Base-by-base conservation (phyloP, 2,329 filamentous ascomycete genomes). In the Sphaerulina vaccinii region DNA sequence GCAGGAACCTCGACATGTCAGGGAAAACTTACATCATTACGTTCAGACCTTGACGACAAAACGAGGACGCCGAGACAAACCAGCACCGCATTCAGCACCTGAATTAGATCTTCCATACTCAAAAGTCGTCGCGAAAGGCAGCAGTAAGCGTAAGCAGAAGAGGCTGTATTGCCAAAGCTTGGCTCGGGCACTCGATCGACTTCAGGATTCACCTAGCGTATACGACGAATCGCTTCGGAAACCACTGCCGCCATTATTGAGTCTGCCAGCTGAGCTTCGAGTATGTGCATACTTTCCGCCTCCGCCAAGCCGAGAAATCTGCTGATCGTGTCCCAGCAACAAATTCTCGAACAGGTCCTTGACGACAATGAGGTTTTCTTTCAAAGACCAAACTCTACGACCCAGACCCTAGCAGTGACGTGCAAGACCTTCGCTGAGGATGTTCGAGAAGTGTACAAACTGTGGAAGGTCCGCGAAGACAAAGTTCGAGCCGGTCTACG, bases 191-290 rank as follows among this genome's bases (percentile, higher is more conserved):
- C 29, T 58, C 32, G 46, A 51, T 19, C 49, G 47, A 18, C 48
- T 44, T 38, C 48, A 57, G 32, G 27, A 45, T 19, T 45, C 39
- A 10, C 51, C 51, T 11, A 33, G 36, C 10, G 43, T 47, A 6
- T 48, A 48, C 43, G 29, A 49, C 15, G n/a, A 41, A 1, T 18
- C 35, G 8, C 35, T 13, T 13, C n/a, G 21, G 18, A 24, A 15
- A 6, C 29, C 43, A 23, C 44, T 51, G n/a, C 53, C 51, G 23
- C 42, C 42, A 42, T 19, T 57, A 4, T 22, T 55, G 8, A 15
- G 15, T 5, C 55, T 59, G 16, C 57, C 55, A 5, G 18, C 57
- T 2, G 54, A 59, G 40, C 42, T 57, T 10, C 39, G 51, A 7
- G 27, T 32, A 32, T 11, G 27, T 32, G 27, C 27, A 4, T 10